Percentiles rank a stretch among this genome's conserved stretches.
phyloP scores from a whole-genome alignment of 345 rosid species.

The Eucalyptus globulus region DNA sequence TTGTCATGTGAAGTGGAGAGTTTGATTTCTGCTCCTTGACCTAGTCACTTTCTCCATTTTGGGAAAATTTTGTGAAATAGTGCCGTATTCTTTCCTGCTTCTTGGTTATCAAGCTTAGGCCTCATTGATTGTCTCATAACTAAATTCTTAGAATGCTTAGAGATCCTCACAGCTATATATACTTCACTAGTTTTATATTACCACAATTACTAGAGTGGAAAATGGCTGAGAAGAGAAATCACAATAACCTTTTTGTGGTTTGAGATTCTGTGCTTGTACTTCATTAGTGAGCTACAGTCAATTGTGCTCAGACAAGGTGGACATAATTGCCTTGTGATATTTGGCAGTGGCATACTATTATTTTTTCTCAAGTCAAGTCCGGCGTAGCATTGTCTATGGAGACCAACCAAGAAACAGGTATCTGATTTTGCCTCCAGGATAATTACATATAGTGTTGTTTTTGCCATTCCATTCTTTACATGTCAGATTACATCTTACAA shows the following conservation, averaged over 20 bases:
- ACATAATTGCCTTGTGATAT: neutral
- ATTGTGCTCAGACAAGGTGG: neutral
- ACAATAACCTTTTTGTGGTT: neutral
- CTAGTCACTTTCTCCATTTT: neutral
- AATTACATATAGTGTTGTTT: neutral
- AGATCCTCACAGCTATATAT: neutral
- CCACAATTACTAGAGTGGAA: neutral
- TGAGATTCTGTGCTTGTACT: neutral
- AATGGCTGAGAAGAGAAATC: neutral
- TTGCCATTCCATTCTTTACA: neutral
- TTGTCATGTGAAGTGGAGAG: neutral
- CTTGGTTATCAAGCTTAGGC: neutral
- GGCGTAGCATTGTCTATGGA: slow-evolving; percentile 76
- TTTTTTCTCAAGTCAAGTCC: slow-evolving; percentile 67
- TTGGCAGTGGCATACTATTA: slow-evolving; percentile 82
- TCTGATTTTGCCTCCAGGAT: neutral
- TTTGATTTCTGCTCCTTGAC: neutral
- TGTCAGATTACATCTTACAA: neutral
- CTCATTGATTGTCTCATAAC: neutral
- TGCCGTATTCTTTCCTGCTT: neutral
- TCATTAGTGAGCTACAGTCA: neutral
- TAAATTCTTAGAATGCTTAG: neutral
- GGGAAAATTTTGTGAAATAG: neutral
- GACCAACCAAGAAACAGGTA: slow-evolving; percentile 97
- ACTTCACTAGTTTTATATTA: neutral